phyloP scores from a whole-genome alignment of 495 filamentous ascomycete species.

The Annulohypoxylon nitens region DNA sequence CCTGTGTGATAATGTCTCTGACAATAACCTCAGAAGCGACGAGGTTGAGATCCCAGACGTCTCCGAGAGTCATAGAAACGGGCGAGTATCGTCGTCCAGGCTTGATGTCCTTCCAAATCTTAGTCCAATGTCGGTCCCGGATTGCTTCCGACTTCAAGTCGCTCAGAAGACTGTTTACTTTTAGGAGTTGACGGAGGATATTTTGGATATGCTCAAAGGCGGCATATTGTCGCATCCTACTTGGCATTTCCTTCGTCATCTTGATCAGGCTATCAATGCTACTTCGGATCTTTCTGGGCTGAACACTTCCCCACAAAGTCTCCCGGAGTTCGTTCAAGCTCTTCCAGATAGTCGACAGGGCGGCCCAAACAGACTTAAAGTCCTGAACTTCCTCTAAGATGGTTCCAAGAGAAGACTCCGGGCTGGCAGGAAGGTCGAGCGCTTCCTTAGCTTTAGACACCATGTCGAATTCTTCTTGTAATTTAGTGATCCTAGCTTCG shows the following conservation, averaged over 20 bases:
- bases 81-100: conserved; percentile 91
- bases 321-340: conserved; percentile 94
- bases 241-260: conserved; percentile 99
- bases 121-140: conserved; percentile 94
- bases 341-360: conserved; percentile 95
- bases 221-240: conserved; percentile 98
- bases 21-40: conserved; percentile 86
- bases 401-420: conserved; percentile 79
- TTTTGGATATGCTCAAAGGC: conserved; percentile 98
- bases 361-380: conserved; percentile 98
- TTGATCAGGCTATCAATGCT: conserved; percentile 92
- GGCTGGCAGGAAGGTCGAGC: conserved; percentile 83
- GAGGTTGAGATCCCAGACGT: conserved; percentile 97
- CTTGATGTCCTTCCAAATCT: conserved; percentile 95
- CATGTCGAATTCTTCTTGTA: conserved; percentile 91
- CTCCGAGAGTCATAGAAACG: conserved; percentile 92
- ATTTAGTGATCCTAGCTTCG: conserved; percentile 80
- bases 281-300: conserved; percentile 89
- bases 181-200: conserved; percentile 86
- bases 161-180: conserved; percentile 86
- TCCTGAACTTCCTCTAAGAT: conserved; percentile 98
- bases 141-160: conserved; percentile 98
- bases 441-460: conserved; percentile 97
- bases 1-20: conserved; percentile 91
- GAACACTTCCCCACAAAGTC: conserved; percentile 89